A percentile compares a stretch with the other conserved stretches of the same genome.
phyloP scores from a whole-genome alignment of 1,284 basidiomycete species.

The Afroboletus lepidellus region DNA sequence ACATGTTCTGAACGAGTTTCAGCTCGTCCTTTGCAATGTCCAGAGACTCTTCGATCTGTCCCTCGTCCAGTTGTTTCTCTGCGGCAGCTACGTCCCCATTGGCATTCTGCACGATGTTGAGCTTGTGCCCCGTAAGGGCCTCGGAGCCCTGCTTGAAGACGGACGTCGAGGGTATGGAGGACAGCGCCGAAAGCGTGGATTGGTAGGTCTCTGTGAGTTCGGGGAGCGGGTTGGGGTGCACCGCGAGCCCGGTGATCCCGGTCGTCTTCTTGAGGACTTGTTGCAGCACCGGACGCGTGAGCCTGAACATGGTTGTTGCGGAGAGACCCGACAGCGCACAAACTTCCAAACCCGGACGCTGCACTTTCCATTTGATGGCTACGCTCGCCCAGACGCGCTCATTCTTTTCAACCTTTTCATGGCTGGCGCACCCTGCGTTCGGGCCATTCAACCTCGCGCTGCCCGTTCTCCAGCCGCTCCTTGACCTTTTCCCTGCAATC shows the following conservation, averaged over 20 bases:
- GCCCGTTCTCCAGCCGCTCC: conserved; percentile 58
- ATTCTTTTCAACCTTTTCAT: conserved; percentile 38
- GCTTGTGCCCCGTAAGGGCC: conserved; percentile 81
- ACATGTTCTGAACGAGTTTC: conserved; percentile 77
- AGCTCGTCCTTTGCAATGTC: conserved; percentile 85
- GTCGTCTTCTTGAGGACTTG: conserved; percentile 72
- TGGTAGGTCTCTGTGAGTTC: conserved; percentile 77
- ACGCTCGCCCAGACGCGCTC: conserved; percentile 38
- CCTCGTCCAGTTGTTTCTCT: conserved; percentile 74
- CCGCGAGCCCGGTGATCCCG: conserved; percentile 71
- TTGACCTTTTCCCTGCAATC: conserved; percentile 85
- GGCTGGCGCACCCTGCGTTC: conserved; percentile 30
- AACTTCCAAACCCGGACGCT: not conserved
- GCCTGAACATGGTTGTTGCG: conserved; percentile 65
- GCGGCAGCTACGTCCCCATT: conserved; percentile 63
- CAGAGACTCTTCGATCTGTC: conserved; percentile 83
- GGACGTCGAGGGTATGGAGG: conserved; percentile 72
- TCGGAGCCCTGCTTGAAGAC: conserved; percentile 92
- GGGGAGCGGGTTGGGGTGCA: conserved; percentile 79
- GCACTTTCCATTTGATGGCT: conserved; percentile 37
- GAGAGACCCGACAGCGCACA: conserved; percentile 6
- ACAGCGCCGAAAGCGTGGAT: conserved; percentile 73
- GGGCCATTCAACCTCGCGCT: conserved; percentile 44
- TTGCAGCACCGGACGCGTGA: conserved; percentile 70
- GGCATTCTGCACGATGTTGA: conserved; percentile 70